These are phyloP conservation scores for Solanum bukasovii DNA, from an alignment of 257 asterid genomes.

Conservation along the genomic window DNA sequence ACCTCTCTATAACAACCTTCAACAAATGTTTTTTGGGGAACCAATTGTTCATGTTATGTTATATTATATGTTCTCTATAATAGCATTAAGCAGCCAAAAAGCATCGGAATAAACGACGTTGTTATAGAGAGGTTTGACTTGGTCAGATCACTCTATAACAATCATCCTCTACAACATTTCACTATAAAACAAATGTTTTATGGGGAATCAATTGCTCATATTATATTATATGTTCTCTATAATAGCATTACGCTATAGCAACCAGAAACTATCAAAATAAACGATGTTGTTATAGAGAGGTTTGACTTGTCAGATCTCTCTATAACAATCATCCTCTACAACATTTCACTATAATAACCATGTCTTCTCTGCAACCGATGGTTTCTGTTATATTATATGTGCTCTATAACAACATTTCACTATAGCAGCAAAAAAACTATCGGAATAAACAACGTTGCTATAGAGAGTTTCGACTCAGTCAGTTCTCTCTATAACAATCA, in stretches of 20 bases:
- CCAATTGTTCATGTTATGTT: background rate
- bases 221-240: background rate
- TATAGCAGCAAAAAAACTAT: background rate
- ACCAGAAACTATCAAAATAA: background rate
- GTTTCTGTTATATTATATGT: background rate
- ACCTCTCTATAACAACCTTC: background rate
- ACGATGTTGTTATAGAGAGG: background rate
- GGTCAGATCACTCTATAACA: too few relatives aligned
- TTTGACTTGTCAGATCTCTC: background rate
- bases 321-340: too few relatives aligned
- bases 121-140: background rate
- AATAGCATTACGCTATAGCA: background rate
- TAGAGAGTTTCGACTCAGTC: background rate
- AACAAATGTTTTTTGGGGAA: background rate
- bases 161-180: background rate
- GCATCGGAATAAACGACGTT: background rate
- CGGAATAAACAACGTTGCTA: background rate
- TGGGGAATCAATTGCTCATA: background rate
- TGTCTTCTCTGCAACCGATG: background rate
- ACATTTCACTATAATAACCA: background rate
- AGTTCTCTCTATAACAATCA: background rate
- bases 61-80: background rate
- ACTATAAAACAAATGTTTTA: background rate
- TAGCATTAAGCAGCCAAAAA: background rate
- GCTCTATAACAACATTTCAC: background rate